Base-by-base conservation (phyloP, 768 basidiomycete species). In the Lactifluus piperatus region DNA sequence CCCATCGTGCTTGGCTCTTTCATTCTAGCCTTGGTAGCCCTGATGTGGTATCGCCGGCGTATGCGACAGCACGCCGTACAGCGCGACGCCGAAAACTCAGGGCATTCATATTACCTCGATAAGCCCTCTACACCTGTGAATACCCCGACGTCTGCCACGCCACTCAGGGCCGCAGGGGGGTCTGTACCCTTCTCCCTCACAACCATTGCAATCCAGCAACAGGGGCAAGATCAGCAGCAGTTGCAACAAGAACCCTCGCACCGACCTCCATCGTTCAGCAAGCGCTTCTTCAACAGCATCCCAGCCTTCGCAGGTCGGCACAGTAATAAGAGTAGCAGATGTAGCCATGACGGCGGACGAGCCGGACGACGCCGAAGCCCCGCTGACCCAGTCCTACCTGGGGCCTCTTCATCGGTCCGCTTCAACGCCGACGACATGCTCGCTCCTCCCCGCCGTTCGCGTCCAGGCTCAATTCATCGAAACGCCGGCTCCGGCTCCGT, bases 391-490 rank as follows among this genome's bases (percentile, higher is more conserved):
- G 60, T 61, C 1, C 26, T 61, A 0, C 60, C 60, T 0, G 48
- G 54, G 13, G 2, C 10, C 1, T n/a, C 47, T 1, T 18, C 41
- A 8, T 24, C 10, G 3, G 11, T 18, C 6, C 3, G 10, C 29
- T 61, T 61, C 37, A 61, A 61, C 26, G 18, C 54, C 0, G 50
- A 61, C 16, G 50, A 56, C 45, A 61, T 56, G 60, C 24, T 61
- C 37, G 54, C 60, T 3, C 47, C 29, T 1, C 47, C 30, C 18
- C 55, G 27, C 5, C 55, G 34, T 30, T 16, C 47, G 26, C 55
- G 46, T 5, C 37, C 46, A 9, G 37, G 26, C 37, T 41, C 36
- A 18, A 1, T 11, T 41, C 39, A 11, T 13, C 39, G 11, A 16
- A 26, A 27, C 13, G 36, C 36, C n/a, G 7, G 16, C n/a, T 14